Evolutionary conservation across 2,329 filamentous ascomycete species (phyloP).

Genomic region (Colletotrichum shisoi): DNA sequence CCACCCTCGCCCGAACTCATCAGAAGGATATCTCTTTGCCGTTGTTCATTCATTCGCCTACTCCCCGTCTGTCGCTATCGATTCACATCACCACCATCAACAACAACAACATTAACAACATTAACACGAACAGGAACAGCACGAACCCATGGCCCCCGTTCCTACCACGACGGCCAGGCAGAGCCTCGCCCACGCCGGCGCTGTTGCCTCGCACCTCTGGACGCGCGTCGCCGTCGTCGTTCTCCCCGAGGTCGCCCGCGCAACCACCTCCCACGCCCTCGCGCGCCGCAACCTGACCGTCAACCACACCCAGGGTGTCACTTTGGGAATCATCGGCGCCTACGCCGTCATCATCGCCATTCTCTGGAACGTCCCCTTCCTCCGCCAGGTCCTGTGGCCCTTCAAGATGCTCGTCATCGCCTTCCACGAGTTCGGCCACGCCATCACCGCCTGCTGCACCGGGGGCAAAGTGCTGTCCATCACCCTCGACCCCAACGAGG

Average conservation of each 20-base stretch:
- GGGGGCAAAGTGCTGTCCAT: slow-evolving; percentile 79
- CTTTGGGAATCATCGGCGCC: slow-evolving; percentile 73
- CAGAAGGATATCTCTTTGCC: background rate
- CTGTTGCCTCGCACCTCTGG: slow-evolving; percentile 17
- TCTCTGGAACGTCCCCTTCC: slow-evolving; percentile 80
- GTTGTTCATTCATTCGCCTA: slow-evolving; percentile 10
- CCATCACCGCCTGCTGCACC: slow-evolving; percentile 74
- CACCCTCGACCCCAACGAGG: slow-evolving; percentile 74
- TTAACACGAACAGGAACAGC: background rate
- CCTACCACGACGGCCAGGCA: slow-evolving; percentile 31
- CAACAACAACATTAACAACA: background rate
- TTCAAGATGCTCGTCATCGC: slow-evolving; percentile 89
- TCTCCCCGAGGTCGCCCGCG: slow-evolving; percentile 26
- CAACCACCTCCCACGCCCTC: slow-evolving; percentile 44
- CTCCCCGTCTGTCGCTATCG: slow-evolving; percentile 23
- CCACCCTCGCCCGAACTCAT: background rate
- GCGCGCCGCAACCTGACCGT: slow-evolving; percentile 64
- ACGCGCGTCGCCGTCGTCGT: slow-evolving; percentile 26
- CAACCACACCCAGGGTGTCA: slow-evolving; percentile 74
- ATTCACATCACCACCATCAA: background rate
- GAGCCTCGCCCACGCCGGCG: slow-evolving; percentile 28
- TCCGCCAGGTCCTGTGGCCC: slow-evolving; percentile 78
- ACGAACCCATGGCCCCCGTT: slow-evolving; percentile 30
- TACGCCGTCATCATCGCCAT: slow-evolving; percentile 76
- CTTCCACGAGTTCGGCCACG: slow-evolving; percentile 82